Percentiles rank a stretch among this genome's conserved stretches.
phyloP scores from a whole-genome alignment of 129 eudicot species.

The Lonicera japonica region DNA sequence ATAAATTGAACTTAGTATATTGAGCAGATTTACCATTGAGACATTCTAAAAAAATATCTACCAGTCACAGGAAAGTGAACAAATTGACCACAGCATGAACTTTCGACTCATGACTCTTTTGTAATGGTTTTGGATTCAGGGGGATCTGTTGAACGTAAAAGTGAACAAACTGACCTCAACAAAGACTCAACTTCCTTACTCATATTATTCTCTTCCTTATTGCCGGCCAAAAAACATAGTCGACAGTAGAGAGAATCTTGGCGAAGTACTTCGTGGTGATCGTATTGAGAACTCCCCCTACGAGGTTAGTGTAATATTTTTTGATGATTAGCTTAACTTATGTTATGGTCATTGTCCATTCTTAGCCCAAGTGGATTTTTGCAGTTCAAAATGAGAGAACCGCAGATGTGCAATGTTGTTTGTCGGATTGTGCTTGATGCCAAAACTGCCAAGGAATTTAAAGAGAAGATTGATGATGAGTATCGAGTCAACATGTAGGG shows the following conservation, averaged over 20 bases:
- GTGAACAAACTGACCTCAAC: constrained; percentile 56
- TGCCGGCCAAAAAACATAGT: constrained; percentile 49
- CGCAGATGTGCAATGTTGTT: constrained; percentile 42
- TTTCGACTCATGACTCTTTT: background rate
- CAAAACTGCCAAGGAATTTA: constrained; percentile 42
- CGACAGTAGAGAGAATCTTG: constrained; percentile 62
- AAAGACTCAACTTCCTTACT: constrained; percentile 63
- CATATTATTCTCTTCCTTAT: constrained; percentile 48
- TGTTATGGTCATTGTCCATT: background rate
- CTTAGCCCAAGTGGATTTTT: constrained; percentile 6
- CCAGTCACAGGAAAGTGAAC: no score
- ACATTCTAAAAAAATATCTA: no score
- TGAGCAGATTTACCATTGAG: no score
- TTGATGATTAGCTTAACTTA: background rate
- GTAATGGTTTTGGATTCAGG: constrained; percentile 28
- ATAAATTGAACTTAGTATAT: no score
- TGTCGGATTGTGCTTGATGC: constrained; percentile 43
- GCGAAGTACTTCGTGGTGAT: constrained; percentile 76
- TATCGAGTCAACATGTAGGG: constrained; percentile 59
- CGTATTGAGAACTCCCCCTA: constrained; percentile 61
- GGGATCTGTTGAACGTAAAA: constrained; percentile 43
- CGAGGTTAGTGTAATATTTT: constrained; percentile 24
- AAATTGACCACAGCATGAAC: no score
- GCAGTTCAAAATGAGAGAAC: constrained; percentile 61
- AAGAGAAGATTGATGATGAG: constrained; percentile 55